Evolutionary conservation across 169 alveolate genomes (phyloP).

Genomic region (Cyclospora cayetanensis): DNA sequence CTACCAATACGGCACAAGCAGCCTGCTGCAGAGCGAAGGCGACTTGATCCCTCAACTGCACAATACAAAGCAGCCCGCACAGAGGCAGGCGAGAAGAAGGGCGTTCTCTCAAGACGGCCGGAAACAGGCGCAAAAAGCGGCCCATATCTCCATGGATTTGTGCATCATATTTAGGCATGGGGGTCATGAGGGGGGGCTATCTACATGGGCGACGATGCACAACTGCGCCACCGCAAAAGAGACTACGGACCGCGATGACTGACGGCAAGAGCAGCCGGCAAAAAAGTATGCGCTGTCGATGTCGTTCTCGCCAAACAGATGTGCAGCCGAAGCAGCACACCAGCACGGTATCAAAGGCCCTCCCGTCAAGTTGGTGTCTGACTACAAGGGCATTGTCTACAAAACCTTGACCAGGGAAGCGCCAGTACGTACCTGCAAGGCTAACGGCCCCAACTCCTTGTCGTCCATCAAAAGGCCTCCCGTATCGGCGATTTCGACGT

Average conservation of each 20-base stretch:
- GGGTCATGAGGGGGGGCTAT: neutral
- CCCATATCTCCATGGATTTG: neutral
- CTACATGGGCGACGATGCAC: neutral
- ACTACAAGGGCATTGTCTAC: neutral
- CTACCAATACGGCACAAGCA: constrained; percentile 39
- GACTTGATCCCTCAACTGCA: constrained; percentile 51
- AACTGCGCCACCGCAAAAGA: neutral
- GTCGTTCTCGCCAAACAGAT: neutral
- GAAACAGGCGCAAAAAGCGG: neutral
- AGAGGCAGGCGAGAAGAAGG: neutral
- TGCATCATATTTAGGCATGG: neutral
- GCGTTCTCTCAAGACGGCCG: neutral
- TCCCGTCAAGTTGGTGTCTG: neutral
- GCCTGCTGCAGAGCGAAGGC: constrained; percentile 21
- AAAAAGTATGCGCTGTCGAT: neutral
- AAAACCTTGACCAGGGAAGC: neutral
- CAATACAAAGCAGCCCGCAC: neutral
- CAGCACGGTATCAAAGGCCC: neutral
- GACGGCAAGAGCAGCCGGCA: too few species aligned
- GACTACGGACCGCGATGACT: too few species aligned
- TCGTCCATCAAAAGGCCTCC: constrained; percentile 48
- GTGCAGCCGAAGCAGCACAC: neutral
- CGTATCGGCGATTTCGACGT: constrained; percentile 29
- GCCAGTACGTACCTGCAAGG: constrained; percentile 6
- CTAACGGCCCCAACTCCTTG: constrained; percentile 15